A percentile compares a stretch with the other conserved stretches of the same genome.
phyloP scores from a whole-genome alignment of 1,139 yeast species.

The Eremothecium sinecaudum region DNA sequence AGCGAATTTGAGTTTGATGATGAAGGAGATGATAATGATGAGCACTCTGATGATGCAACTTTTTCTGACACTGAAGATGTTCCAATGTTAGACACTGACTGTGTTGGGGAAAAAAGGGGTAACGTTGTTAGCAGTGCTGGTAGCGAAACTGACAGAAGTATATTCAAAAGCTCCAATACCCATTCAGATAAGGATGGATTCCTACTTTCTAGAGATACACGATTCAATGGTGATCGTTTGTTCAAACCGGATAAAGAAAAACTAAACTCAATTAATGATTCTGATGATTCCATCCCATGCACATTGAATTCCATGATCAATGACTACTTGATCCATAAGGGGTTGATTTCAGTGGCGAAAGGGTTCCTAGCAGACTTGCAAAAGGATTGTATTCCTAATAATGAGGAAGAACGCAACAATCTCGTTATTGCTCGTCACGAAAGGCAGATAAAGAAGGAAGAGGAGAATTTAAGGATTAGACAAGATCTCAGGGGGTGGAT shows the following conservation, averaged over 20 bases:
- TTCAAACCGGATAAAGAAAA: constrained; percentile 22
- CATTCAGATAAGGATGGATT: constrained; percentile 10
- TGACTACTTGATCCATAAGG: constrained; percentile 65
- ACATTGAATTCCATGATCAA: constrained; percentile 50
- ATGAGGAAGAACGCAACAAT: constrained; percentile 17
- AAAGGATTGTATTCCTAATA: constrained; percentile 22
- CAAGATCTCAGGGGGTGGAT: constrained; percentile 43
- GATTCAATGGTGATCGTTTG: constrained; percentile 20
- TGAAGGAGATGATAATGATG: constrained; percentile 10
- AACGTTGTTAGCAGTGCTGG: constrained; percentile 5
- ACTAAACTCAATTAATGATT: constrained; percentile 22
- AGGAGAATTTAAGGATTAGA: constrained; percentile 40
- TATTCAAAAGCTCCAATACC: not conserved
- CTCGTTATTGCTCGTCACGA: constrained; percentile 23
- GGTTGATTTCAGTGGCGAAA: constrained; percentile 57
- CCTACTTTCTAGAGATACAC: constrained; percentile 16
- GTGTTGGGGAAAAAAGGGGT: constrained; percentile 2
- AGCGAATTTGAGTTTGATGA: constrained; percentile 12
- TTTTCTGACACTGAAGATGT: constrained; percentile 2
- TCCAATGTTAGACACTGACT: not conserved
- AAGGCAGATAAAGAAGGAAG: constrained; percentile 29
- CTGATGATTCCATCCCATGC: constrained; percentile 33
- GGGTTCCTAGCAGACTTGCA: constrained; percentile 48
- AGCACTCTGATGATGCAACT: constrained; percentile 8
- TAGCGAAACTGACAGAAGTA: constrained; percentile 6